Evolutionary conservation across 192 early-diverging fungal genomes (phyloP), one percentile per base, ranked within the genome.

Genomic region (Endogone sp.): DNA sequence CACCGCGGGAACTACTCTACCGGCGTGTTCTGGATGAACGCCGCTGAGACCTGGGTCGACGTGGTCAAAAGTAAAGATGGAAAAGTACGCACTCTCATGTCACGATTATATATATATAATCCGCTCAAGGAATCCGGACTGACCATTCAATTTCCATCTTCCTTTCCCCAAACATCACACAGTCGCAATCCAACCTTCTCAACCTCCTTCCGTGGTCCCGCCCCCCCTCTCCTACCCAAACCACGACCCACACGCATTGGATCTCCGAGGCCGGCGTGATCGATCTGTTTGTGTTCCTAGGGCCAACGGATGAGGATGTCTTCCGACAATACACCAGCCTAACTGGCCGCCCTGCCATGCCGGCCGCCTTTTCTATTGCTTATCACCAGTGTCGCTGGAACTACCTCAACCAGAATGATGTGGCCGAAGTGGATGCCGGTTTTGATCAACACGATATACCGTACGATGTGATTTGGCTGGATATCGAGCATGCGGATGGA

Each of bases 351-450:
- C 86, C 94, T 1, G 83, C 87, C 4, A 65, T 99, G 71, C 98
- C 98, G 2, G 94, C 92, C 59, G 76, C 79, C 28, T 99, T 99
- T 76, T 83, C 96, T 10, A 88, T 94, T 21, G 94, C 90, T 4
- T 96, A 98, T 75, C 97, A 99, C 68, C 97, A 99, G 70, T 95
- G 94, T 70, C 90, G 98, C 62, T 99, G 98, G 98, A 99, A 98
- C 78, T 99, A 98, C 79, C 86, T 91, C 64, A 92, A 91, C 65
- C 89, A 97, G 67, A 83, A 85, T 27, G 98, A 99, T 78, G 96
- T 98, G 3, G 64, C 82, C 11, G 87, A 88, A 28, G 94, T 98
- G 0, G 92, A 94, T 76, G 84, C 80, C 22, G 88, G 90, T 57
- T 94, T 99, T 82, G 95, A 99, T 71, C 81, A 88, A 66, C 71